Conservation (phyloP, 768 basidiomycete genomes). For the Tulasnella sp. region DNA sequence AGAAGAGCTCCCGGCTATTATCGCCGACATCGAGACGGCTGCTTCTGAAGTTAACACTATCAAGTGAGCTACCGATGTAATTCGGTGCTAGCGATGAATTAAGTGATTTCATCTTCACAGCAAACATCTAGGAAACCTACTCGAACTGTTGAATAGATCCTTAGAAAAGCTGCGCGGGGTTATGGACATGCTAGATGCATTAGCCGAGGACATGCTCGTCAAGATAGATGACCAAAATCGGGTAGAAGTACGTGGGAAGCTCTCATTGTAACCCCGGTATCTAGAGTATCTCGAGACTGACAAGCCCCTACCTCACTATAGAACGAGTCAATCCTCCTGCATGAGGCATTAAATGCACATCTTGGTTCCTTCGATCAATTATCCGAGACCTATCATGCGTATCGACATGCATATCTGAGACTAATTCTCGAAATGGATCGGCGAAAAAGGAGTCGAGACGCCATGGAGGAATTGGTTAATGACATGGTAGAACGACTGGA, state of each 20-base stretch:
- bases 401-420: constrained; percentile 63
- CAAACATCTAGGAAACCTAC: constrained; percentile 24
- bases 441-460: constrained; percentile 54
- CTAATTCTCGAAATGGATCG: constrained; percentile 64
- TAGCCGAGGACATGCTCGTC: constrained; percentile 68
- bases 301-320: constrained; percentile 1
- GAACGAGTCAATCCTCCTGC: constrained; percentile 16
- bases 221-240: constrained; percentile 61
- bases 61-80: constrained; percentile 37
- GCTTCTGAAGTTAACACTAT: constrained; percentile 41
- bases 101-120: neutral
- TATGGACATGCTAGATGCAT: constrained; percentile 59
- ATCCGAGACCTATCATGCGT: constrained; percentile 54
- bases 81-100: constrained; percentile 2
- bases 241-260: constrained; percentile 44
- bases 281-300: too few species aligned
- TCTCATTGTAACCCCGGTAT: neutral
- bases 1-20: constrained; percentile 62
- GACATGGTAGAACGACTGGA: constrained; percentile 56
- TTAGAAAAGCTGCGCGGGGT: constrained; percentile 40
- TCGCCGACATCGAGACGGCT: constrained; percentile 58
- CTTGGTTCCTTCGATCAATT: constrained; percentile 53
- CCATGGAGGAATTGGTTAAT: constrained; percentile 50
- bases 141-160: constrained; percentile 36
- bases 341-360: constrained; percentile 44